Conservation (phyloP, 306 rosid species). For the Cicer pinnatifidum region DNA sequence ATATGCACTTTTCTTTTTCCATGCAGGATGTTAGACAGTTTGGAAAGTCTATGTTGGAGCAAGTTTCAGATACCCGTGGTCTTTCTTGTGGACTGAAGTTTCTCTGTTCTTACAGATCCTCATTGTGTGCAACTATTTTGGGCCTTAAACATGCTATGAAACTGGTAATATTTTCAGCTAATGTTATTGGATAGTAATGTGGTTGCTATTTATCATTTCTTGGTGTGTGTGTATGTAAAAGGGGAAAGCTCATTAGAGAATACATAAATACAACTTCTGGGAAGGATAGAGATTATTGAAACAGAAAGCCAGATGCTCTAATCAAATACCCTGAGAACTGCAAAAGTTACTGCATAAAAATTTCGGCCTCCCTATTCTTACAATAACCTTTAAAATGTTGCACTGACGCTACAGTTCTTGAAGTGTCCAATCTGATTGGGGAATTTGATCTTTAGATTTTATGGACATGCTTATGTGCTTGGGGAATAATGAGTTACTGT, state of each 20-base stretch:
- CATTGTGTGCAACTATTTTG: slow-evolving; percentile 62
- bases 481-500: slow-evolving; percentile 33
- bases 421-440: slow-evolving; percentile 6
- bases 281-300: slow-evolving; percentile 29
- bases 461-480: slow-evolving; percentile 11
- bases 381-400: neutral
- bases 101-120: slow-evolving; percentile 67
- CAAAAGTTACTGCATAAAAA: neutral
- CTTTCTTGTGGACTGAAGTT: slow-evolving; percentile 85
- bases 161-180: slow-evolving; percentile 66
- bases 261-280: slow-evolving; percentile 8
- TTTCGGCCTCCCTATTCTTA: slow-evolving; percentile 17
- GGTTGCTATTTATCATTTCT: slow-evolving; percentile 32
- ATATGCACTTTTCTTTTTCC: slow-evolving; percentile 23
- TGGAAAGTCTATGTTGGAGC: slow-evolving; percentile 90
- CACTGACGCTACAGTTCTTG: slow-evolving; percentile 5
- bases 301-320: slow-evolving; percentile 34
- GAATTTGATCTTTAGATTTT: slow-evolving; percentile 35
- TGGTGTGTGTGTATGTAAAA: neutral
- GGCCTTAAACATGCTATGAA: slow-evolving; percentile 90
- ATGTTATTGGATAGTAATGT: slow-evolving; percentile 41
- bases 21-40: slow-evolving; percentile 80
- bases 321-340: slow-evolving; percentile 21
- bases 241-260: slow-evolving; percentile 32
- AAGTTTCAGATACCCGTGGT: slow-evolving; percentile 77